phyloP scores from a whole-genome alignment of 805 yeast genomes.

The Ogataea wickerhamii region DNA sequence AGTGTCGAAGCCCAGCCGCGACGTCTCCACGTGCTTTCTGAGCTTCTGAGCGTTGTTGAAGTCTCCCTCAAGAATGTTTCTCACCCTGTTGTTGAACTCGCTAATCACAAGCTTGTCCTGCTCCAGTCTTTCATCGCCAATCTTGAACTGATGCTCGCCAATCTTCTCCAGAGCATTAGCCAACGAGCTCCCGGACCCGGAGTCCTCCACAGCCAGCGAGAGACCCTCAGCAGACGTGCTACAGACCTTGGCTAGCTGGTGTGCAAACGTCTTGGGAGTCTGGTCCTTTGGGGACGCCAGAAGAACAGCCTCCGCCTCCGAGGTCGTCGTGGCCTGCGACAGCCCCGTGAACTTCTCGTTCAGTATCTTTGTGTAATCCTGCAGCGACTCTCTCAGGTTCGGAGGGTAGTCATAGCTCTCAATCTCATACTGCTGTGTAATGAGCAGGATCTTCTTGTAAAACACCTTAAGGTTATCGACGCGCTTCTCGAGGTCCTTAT shows the following conservation, averaged over 20 bases:
- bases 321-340: constrained; percentile 60
- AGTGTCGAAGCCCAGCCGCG: constrained; percentile 68
- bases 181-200: constrained; percentile 42
- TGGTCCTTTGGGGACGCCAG: constrained; percentile 31
- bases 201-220: constrained; percentile 33
- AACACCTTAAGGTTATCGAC: constrained; percentile 62
- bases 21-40: constrained; percentile 65
- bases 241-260: constrained; percentile 61
- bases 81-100: constrained; percentile 57
- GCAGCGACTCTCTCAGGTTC: constrained; percentile 61
- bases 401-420: constrained; percentile 85
- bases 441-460: constrained; percentile 48
- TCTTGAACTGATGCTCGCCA: constrained; percentile 53
- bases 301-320: constrained; percentile 60
- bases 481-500: constrained; percentile 60
- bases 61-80: constrained; percentile 48
- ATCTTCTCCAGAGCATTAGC: constrained; percentile 51
- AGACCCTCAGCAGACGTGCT: constrained; percentile 46
- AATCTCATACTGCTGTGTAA: constrained; percentile 63
- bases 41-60: constrained; percentile 58
- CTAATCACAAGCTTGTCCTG: constrained; percentile 63
- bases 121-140: constrained; percentile 65
- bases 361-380: constrained; percentile 56
- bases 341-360: constrained; percentile 55
- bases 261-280: constrained; percentile 69